Conservation (phyloP, 2,329 filamentous ascomycete species). For the Fusarium drepaniforme region DNA sequence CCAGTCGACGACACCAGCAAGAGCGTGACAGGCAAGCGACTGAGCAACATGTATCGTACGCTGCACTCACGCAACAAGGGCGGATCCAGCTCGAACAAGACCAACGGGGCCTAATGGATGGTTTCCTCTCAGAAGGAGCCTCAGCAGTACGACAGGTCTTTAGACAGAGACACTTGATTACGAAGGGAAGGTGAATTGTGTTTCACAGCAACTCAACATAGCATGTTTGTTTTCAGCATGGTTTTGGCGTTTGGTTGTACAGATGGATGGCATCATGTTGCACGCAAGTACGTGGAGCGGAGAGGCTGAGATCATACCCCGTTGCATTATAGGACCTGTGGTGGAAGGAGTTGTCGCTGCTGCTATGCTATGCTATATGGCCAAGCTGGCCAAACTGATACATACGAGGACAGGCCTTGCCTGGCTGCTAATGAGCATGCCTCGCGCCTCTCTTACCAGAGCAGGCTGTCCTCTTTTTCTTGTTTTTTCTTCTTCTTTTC, state of each 20-base stretch:
- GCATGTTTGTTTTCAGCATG: conserved; percentile 42
- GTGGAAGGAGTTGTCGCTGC: conserved; percentile 31
- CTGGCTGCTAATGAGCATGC: conserved; percentile 31
- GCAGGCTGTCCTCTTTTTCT: neutral
- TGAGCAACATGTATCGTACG: conserved; percentile 60
- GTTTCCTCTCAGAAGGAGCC: neutral
- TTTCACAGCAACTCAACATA: conserved; percentile 35
- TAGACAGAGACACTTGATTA: conserved; percentile 20
- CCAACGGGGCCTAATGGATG: conserved; percentile 50
- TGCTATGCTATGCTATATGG: conserved; percentile 30
- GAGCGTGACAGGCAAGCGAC: conserved; percentile 57
- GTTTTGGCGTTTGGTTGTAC: conserved; percentile 46
- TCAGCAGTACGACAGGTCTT: conserved; percentile 3
- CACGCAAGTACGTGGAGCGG: conserved; percentile 18
- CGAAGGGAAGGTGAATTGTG: conserved; percentile 34
- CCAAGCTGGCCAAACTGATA: conserved; percentile 26
- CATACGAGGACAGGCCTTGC: conserved; percentile 16
- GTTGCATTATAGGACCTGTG: conserved; percentile 46
- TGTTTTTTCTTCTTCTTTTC: conserved; percentile 7
- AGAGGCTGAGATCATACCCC: conserved; percentile 44
- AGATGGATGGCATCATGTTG: conserved; percentile 42
- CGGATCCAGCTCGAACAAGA: conserved; percentile 44
- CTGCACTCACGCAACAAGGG: conserved; percentile 51
- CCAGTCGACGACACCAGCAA: conserved; percentile 60
- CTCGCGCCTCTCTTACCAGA: conserved; percentile 24